Evolutionary conservation across 768 basidiomycete species (phyloP), one percentile per base, ranked within the genome.

Genomic region (Leccinum sublutescens): DNA sequence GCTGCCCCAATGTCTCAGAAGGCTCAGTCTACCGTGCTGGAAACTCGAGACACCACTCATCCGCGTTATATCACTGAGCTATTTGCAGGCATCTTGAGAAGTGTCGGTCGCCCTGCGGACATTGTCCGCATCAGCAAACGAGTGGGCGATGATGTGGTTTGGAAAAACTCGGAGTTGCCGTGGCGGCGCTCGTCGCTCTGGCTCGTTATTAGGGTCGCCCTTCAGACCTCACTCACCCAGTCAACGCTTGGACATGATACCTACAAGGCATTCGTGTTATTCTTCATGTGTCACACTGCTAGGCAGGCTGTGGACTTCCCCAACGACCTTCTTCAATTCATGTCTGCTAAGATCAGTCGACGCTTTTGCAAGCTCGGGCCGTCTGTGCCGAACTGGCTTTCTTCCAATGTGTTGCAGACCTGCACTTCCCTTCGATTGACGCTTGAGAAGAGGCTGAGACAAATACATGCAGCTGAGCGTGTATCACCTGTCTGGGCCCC

Each of bases 211-310:
- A 68, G 71, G 43, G 69, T 78, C 2, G 58, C 59, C 1, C 34
- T 78, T 15, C 77, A 78, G 48, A 74, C 73, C 1, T 58, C 77
- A 0, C 47, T 77, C 3, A 56, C 58, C 14, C 55, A 27, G 9
- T 55, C 54, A 21, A 14, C 55, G 36, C 50, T 54, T 11, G 66
- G 64, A 1, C 14, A 50, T 15, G 47, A 43, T 14, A 63, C 68
- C 0, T 85, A 85, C 69, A 85, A 85, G 55, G 12, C 36, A 2
- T 85, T 85, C 66, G 76, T 83, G 64, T 45, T 78, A 1, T 82
- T 76, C 51, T 68, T 82, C 53, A 64, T 78, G 36, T 62, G 74
- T 6, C 33, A 59, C 23, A 55, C 71, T 4, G 62, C 78, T 2
- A 40, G 62, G 4, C 21, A 64, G 2, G 72, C 57, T 4, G 11